Percentiles rank a stretch among this genome's conserved stretches.
phyloP scores from a whole-genome alignment of 805 yeast species.

The Monosporozyma aerobia region DNA sequence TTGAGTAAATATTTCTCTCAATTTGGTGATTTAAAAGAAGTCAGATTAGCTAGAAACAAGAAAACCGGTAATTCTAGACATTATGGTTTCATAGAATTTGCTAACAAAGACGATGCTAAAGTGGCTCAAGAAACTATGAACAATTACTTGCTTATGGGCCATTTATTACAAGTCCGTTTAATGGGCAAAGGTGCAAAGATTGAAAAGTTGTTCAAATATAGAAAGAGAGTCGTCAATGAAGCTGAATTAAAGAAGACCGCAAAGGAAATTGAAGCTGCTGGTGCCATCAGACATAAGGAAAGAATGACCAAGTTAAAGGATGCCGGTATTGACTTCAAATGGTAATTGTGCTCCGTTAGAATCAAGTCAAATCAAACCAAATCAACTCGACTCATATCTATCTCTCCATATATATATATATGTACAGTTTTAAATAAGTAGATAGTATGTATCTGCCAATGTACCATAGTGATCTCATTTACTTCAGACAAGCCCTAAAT shows the following conservation, averaged over 20 bases:
- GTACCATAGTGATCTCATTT: background rate
- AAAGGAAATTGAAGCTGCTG: slow-evolving; percentile 27
- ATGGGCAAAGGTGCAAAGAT: slow-evolving; percentile 41
- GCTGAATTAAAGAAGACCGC: slow-evolving; percentile 25
- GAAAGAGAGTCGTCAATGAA: slow-evolving; percentile 28
- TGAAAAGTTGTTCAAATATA: slow-evolving; percentile 31
- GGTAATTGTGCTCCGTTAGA: slow-evolving; percentile 10
- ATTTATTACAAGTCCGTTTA: slow-evolving; percentile 60
- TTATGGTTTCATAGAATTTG: slow-evolving; percentile 84
- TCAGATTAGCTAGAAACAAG: slow-evolving; percentile 79
- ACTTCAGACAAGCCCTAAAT: background rate
- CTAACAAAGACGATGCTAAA: slow-evolving; percentile 62
- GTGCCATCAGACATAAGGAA: slow-evolving; percentile 26
- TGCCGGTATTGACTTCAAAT: slow-evolving; percentile 32
- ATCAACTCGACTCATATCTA: background rate
- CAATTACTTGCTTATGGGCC: slow-evolving; percentile 83
- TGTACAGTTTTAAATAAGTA: background rate
- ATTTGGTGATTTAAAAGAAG: slow-evolving; percentile 75
- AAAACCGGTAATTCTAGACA: slow-evolving; percentile 87
- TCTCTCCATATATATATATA: background rate
- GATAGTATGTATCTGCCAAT: background rate
- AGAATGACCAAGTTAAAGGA: slow-evolving; percentile 29
- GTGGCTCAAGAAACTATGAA: slow-evolving; percentile 94
- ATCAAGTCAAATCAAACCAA: background rate
- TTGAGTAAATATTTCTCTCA: slow-evolving; percentile 71